Percentiles rank a stretch among this genome's conserved stretches.
phyloP scores from a whole-genome alignment of 129 eudicot species.

The Ambrosia trifida region DNA sequence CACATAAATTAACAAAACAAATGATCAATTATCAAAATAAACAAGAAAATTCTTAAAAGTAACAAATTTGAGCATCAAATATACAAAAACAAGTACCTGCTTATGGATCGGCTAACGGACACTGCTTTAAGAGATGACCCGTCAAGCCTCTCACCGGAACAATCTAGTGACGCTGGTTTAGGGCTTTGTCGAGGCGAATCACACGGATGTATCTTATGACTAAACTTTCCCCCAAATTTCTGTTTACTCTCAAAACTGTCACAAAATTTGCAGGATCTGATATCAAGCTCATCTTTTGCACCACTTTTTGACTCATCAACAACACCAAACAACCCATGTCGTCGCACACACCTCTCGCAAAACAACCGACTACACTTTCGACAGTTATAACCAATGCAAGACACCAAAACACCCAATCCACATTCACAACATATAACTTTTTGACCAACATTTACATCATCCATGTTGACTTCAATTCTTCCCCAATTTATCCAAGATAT shows the following conservation, averaged over 20 bases:
- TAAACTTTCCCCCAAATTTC: constrained; percentile 45
- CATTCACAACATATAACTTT: constrained; percentile 54
- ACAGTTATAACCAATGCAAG: constrained; percentile 51
- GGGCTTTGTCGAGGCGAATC: constrained; percentile 85
- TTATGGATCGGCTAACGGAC: constrained; percentile 45
- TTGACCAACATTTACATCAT: constrained; percentile 26
- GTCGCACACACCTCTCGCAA: constrained; percentile 65
- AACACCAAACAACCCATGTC: constrained; percentile 38
- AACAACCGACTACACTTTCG: constrained; percentile 54
- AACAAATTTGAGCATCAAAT: background rate
- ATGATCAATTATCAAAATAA: too few relatives aligned
- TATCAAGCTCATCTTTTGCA: background rate
- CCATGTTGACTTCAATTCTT: constrained; percentile 53
- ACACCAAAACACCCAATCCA: constrained; percentile 38
- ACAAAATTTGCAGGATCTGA: constrained; percentile 71
- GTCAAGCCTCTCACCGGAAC: constrained; percentile 41
- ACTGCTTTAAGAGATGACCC: constrained; percentile 48
- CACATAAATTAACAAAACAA: background rate
- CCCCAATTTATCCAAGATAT: constrained; percentile 78
- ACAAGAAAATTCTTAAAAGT: too few relatives aligned
- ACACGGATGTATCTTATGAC: constrained; percentile 77
- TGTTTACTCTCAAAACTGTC: constrained; percentile 35
- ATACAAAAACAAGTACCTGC: constrained; percentile 45
- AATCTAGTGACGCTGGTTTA: constrained; percentile 62
- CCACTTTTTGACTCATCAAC: constrained; percentile 23